Percentiles rank a stretch among this genome's conserved stretches.
phyloP scores from a whole-genome alignment of 805 yeast genomes.

The Kluyveromyces siamensis region DNA sequence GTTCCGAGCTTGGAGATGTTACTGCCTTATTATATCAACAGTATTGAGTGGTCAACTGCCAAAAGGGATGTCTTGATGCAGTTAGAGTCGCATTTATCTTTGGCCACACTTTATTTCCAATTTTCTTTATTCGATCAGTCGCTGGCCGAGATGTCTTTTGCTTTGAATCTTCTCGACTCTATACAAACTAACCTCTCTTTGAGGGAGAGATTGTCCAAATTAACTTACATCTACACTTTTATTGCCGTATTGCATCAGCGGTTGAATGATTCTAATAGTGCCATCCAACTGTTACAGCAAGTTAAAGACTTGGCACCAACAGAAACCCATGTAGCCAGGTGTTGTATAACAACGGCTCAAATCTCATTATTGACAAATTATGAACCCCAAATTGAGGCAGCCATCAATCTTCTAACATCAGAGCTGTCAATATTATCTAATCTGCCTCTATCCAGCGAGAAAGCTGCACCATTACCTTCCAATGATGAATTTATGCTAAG shows the following conservation, averaged over 20 bases:
- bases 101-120: conserved; percentile 7
- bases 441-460: background rate
- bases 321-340: conserved; percentile 1
- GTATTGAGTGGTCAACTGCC: conserved; percentile 3
- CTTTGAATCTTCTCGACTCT: conserved; percentile 1
- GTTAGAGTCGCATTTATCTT: conserved; percentile 5
- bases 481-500: conserved; percentile 2
- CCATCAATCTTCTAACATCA: background rate
- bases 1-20: conserved; percentile 5
- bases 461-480: background rate
- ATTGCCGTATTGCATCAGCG: conserved; percentile 5
- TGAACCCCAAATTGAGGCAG: background rate
- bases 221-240: conserved; percentile 6
- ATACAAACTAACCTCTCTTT: background rate
- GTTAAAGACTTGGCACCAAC: conserved; percentile 3
- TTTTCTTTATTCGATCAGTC: conserved; percentile 7
- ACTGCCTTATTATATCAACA: conserved; percentile 5
- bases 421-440: background rate
- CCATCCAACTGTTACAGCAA: background rate
- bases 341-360: background rate
- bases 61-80: conserved; percentile 3
- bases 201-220: conserved; percentile 1
- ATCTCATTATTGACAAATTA: conserved; percentile 1
- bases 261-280: conserved; percentile 1
- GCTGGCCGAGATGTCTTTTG: conserved; percentile 4